Conservation (phyloP, 2,329 filamentous ascomycete species). For the Hypoxylon sp. region DNA sequence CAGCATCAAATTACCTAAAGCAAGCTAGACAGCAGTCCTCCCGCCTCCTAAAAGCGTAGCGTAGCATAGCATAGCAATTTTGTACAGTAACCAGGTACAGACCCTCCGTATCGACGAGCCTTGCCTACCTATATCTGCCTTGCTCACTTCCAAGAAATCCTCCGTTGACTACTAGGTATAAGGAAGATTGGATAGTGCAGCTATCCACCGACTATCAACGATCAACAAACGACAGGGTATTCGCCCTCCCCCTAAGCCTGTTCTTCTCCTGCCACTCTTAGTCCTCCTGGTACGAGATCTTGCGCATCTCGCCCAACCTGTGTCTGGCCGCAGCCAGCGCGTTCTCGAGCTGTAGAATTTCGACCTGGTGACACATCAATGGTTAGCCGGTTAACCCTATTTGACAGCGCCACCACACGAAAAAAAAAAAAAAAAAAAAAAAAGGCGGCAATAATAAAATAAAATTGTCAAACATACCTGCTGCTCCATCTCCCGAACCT, state of each 20-base stretch:
- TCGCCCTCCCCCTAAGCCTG: not conserved
- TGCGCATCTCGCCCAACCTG: constrained; percentile 95
- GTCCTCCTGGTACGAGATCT: constrained; percentile 93
- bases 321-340: constrained; percentile 82
- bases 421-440: not conserved
- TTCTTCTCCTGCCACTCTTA: constrained; percentile 48
- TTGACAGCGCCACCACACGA: not conserved
- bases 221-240: constrained; percentile 2
- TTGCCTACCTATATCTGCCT: not conserved
- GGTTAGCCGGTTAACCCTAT: constrained; percentile 14
- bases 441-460: too few species aligned
- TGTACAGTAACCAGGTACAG: constrained; percentile 20
- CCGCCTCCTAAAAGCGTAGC: constrained; percentile 6
- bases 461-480: constrained; percentile 75
- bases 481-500: constrained; percentile 99
- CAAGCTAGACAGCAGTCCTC: constrained; percentile 18
- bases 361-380: constrained; percentile 74
- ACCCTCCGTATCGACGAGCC: not conserved
- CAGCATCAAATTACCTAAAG: constrained; percentile 23
- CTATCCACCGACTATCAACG: not conserved
- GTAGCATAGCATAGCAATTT: constrained; percentile 15
- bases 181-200: not conserved
- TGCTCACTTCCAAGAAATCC: not conserved
- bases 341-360: constrained; percentile 97
- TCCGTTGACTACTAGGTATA: not conserved